Evolutionary conservation across 108 stramenopile genomes (phyloP), one percentile per base, ranked within the genome.

Genomic region (Seminavis robusta): DNA sequence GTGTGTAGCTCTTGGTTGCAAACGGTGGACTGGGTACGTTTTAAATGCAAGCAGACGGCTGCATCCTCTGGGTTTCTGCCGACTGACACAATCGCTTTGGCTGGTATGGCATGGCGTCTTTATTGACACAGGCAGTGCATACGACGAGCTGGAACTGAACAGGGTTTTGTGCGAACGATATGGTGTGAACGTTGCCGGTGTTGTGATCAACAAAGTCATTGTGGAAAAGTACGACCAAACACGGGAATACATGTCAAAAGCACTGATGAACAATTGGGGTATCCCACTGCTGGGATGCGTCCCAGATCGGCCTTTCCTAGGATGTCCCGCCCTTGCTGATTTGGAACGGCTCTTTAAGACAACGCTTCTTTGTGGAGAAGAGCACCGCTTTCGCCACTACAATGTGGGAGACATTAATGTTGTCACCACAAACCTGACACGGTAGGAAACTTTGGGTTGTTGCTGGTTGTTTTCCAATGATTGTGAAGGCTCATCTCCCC

Each of bases 11-110:
- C 0, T 54, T 97, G 43, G 90, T 97, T 5, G 94, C 88, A 9
- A 97, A 95, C 61, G 96, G 96, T 15, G 96, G 96, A 23, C 47
- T 95, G 50, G 96, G 96, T 2, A n/a, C n/a, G n/a, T n/a, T n/a
- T n/a, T n/a, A 71, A 49, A n/a, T n/a, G n/a, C n/a, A n/a, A n/a
- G n/a, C n/a, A n/a, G n/a, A n/a, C n/a, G n/a, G n/a, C n/a, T n/a
- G n/a, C n/a, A n/a, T n/a, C n/a, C n/a, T n/a, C n/a, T n/a, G n/a
- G n/a, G n/a, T n/a, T n/a, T n/a, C n/a, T n/a, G n/a, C n/a, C n/a
- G n/a, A n/a, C n/a, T n/a, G n/a, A n/a, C n/a, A n/a, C n/a, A n/a
- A n/a, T n/a, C n/a, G n/a, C n/a, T n/a, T n/a, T n/a, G n/a, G n/a
- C n/a, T n/a, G n/a, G n/a, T n/a, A n/a, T n/a, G n/a, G n/a, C n/a